Percentiles rank a stretch among this genome's conserved stretches.
Conservation (phyloP, 192 early-diverging fungal genomes). For the Coemansia sp. region DNA sequence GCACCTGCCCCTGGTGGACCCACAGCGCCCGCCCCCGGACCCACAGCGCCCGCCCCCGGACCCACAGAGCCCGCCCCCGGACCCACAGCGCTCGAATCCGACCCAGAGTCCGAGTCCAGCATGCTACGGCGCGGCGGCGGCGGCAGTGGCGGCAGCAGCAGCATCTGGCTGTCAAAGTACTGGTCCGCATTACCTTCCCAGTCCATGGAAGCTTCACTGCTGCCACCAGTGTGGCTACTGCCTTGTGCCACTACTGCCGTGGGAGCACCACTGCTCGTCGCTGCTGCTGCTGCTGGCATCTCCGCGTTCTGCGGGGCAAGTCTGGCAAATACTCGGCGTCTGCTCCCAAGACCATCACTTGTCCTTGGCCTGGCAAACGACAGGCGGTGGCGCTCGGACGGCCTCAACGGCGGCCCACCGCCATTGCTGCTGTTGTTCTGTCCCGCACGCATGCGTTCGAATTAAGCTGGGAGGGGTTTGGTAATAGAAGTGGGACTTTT, state of each 20-base stretch:
- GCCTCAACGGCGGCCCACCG: neutral
- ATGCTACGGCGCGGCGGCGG: constrained; percentile 23
- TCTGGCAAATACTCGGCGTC: constrained; percentile 36
- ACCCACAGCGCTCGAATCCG: neutral
- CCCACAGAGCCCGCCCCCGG: neutral
- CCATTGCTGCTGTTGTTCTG: constrained; percentile 5
- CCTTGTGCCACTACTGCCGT: neutral
- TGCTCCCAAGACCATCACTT: constrained; percentile 1
- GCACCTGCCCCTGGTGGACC: neutral
- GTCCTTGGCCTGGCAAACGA: constrained; percentile 10
- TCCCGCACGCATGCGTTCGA: constrained; percentile 8
- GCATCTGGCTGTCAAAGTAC: constrained; percentile 15
- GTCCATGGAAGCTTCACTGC: neutral
- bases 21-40: neutral
- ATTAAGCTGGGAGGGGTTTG: neutral
- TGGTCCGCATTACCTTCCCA: constrained; percentile 6
- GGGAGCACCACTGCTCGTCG: neutral
- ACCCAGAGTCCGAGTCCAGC: constrained; percentile 7
- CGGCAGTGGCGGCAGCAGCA: constrained; percentile 12
- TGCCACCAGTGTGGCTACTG: no score
- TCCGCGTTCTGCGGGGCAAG: constrained; percentile 21
- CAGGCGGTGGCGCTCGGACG: constrained; percentile 14
- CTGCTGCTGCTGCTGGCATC: neutral
- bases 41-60: neutral
- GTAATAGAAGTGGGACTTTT: no score